A percentile compares a stretch with the other conserved stretches of the same genome.
Conservation (phyloP, 345 rosid genomes). For the Aquilaria malaccensis region DNA sequence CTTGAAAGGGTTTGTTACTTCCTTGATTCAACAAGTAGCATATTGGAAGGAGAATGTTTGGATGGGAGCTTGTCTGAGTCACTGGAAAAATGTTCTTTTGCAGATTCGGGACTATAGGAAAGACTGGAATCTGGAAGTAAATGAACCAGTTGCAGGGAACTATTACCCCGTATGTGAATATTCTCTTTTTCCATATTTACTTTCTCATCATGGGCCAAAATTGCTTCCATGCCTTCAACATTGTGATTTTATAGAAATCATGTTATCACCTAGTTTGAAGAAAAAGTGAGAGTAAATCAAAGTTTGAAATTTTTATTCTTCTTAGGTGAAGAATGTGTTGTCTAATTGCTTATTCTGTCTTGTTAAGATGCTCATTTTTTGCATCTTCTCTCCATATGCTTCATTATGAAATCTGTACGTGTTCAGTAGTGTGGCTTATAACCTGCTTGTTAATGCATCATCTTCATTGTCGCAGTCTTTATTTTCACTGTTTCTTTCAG, state of each 20-base stretch:
- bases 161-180: conserved; percentile 45
- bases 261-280: background rate
- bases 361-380: too few species aligned
- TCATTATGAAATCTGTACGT: too few species aligned
- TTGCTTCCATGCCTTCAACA: background rate
- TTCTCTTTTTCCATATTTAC: background rate
- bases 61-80: background rate
- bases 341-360: too few species aligned
- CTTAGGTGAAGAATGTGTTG: too few species aligned
- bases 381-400: too few species aligned
- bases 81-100: conserved; percentile 1
- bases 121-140: conserved; percentile 47
- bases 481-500: conserved; percentile 14
- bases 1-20: conserved; percentile 33
- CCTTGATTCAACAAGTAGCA: conserved; percentile 2
- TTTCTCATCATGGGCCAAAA: background rate
- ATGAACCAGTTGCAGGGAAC: conserved; percentile 62
- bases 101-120: conserved; percentile 49
- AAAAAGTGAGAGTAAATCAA: too few species aligned
- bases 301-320: too few species aligned
- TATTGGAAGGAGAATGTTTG: background rate
- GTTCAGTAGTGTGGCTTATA: too few species aligned
- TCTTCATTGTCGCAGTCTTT: too few species aligned
- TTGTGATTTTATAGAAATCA: too few species aligned
- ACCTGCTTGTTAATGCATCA: too few species aligned